phyloP scores from a whole-genome alignment of 2,329 filamentous ascomycete genomes.

The Fusarium coffeatum region DNA sequence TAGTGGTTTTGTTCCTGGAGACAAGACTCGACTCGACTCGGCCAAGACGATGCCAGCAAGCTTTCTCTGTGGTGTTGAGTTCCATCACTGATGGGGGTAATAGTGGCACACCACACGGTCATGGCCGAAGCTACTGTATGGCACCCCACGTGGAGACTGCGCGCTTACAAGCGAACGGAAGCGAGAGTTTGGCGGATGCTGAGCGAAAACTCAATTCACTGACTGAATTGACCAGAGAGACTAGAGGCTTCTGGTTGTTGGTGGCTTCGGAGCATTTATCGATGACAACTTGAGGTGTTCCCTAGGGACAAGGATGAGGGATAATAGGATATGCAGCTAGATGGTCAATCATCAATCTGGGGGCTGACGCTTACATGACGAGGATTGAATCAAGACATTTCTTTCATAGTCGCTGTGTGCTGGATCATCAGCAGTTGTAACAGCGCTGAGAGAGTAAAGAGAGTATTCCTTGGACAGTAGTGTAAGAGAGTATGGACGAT shows the following conservation, averaged over 20 bases:
- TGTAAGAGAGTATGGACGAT: constrained; percentile 15
- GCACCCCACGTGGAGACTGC: constrained; percentile 44
- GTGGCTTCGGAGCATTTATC: constrained; percentile 21
- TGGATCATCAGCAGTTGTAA: background rate
- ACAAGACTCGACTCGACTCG: background rate
- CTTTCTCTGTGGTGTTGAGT: constrained; percentile 13
- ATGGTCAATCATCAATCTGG: constrained; percentile 14
- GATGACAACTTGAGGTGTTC: constrained; percentile 28
- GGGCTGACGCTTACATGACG: constrained; percentile 43
- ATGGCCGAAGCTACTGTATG: constrained; percentile 36
- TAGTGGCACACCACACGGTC: constrained; percentile 30
- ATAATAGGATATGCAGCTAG: background rate
- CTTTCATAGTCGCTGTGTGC: background rate
- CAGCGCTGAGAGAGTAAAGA: constrained; percentile 6
- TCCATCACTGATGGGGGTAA: background rate
- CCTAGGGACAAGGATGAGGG: background rate
- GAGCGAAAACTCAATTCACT: constrained; percentile 33
- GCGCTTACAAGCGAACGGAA: constrained; percentile 40
- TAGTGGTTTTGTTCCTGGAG: background rate
- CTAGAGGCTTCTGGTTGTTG: background rate
- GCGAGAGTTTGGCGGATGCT: constrained; percentile 24
- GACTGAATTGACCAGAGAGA: background rate
- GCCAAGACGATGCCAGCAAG: constrained; percentile 4
- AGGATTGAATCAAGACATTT: background rate
- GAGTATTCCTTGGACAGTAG: background rate